These are phyloP conservation scores for Aspergillus glaucus DNA, from an alignment of 2,329 filamentous ascomycete genomes.

Conservation along the genomic window DNA sequence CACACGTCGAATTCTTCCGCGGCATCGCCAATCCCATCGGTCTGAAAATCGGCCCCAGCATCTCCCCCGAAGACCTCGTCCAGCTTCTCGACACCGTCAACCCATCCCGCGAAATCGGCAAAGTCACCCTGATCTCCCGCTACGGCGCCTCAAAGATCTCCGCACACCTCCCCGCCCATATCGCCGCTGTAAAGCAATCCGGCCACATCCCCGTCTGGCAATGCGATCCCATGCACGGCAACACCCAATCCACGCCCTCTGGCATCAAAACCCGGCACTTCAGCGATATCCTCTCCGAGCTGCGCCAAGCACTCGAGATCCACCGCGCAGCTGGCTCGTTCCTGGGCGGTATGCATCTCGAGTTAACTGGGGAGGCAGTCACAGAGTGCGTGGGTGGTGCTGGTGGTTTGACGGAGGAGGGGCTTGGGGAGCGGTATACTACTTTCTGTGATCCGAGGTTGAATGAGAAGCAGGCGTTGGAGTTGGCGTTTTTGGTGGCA, in stretches of 20 bases:
- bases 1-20: constrained; percentile 95
- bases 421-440: constrained; percentile 84
- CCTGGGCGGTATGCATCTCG: constrained; percentile 88
- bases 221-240: constrained; percentile 97
- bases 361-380: constrained; percentile 90
- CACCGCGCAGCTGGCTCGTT: constrained; percentile 79
- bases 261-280: constrained; percentile 93
- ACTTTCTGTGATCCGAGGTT: constrained; percentile 92
- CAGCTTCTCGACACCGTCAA: constrained; percentile 79
- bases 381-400: constrained; percentile 94
- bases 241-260: constrained; percentile 58
- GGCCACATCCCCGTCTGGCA: constrained; percentile 84
- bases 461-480: constrained; percentile 96
- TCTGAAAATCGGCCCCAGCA: constrained; percentile 89
- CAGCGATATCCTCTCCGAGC: constrained; percentile 79
- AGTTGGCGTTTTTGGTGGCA: constrained; percentile 88
- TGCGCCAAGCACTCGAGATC: constrained; percentile 74
- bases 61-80: constrained; percentile 68
- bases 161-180: constrained; percentile 72
- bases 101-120: constrained; percentile 72
- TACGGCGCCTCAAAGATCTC: constrained; percentile 78
- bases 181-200: constrained; percentile 77
- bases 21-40: constrained; percentile 94
- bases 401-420: constrained; percentile 78
- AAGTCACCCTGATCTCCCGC: constrained; percentile 92